Base-by-base conservation (phyloP, 2,329 filamentous ascomycete genomes). In the Fusarium denticulatum region DNA sequence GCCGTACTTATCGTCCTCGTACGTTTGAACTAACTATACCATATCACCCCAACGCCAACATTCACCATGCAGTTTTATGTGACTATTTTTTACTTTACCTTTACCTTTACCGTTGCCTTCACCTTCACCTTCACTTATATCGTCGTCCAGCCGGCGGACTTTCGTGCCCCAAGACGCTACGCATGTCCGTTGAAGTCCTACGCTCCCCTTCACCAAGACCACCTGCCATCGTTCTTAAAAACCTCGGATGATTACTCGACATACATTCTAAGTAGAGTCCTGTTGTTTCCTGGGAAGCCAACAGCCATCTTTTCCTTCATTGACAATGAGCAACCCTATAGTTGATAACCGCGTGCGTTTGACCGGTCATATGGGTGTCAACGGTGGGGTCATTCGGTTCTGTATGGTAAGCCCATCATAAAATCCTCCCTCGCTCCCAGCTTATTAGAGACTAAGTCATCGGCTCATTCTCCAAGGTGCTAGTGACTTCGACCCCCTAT, bases 211-310 rank as follows among this genome's bases (percentile, higher is more conserved):
- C 75, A 77, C 70, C 72, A 74, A 72, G 37, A 70, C 73, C 72
- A 66, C 75, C 75, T 69, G 60, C 75, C 76, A 61, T 76, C 69
- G 56, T 64, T 78, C 73, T 70, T 76, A 56, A 68, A 70, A 74
- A 73, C 75, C 76, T 78, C 76, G 71, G 58, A 79, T 79, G 73
- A 76, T 75, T 77, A 79, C 75, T 79, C 77, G 68, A 78, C 64
- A 78, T 79, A 79, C 77, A 79, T 76, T 79, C 77, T 79, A 79
- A 75, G 69, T 76, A 78, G 73, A 71, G 67, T 74, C 64, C 69
- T 68, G 71, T 55, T 68, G 68, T 73, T 67, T 68, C 69, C 66
- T 55, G 67, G 56, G 60, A 67, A 66, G 58, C 69, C 50, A 69
- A 64, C 55, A 67, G 66, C 68, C 58, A 63, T 56, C 46, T 56